Evolutionary conservation across 192 early-diverging fungal species (phyloP).

Genomic region (Backusella tuberculispora): DNA sequence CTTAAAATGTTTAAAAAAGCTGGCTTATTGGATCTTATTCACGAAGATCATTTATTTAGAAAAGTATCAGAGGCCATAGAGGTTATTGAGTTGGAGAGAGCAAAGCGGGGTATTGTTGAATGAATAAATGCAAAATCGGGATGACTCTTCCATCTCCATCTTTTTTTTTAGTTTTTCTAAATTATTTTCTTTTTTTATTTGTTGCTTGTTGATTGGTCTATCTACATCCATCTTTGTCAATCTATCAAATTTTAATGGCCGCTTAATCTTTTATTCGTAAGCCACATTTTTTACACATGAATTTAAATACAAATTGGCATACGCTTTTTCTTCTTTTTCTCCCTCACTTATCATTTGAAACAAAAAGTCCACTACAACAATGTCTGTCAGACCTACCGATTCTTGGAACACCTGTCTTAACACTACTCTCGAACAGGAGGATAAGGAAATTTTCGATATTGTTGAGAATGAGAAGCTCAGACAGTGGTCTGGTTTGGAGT

Average conservation of each 20-base stretch:
- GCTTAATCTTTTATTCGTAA: slow-evolving; percentile 8
- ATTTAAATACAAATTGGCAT: slow-evolving; percentile 5
- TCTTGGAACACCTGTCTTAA: slow-evolving; percentile 83
- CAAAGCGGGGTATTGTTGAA: slow-evolving; percentile 5
- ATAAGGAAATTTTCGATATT: slow-evolving; percentile 90
- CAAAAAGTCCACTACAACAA: slow-evolving; percentile 12
- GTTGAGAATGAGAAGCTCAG: slow-evolving; percentile 98
- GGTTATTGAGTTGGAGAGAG: slow-evolving; percentile 28
- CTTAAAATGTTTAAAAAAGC: slow-evolving; percentile 72
- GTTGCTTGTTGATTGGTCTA: slow-evolving; percentile 13
- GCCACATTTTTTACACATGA: slow-evolving; percentile 18
- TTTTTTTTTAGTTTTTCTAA: slow-evolving; percentile 9
- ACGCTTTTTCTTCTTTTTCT: neutral
- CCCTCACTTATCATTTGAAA: neutral
- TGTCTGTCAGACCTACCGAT: slow-evolving; percentile 44
- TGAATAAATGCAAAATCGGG: slow-evolving; percentile 12
- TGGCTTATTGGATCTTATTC: slow-evolving; percentile 64
- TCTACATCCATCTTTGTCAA: slow-evolving; percentile 25
- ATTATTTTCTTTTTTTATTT: slow-evolving; percentile 17
- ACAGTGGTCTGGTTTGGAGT: slow-evolving; percentile 97
- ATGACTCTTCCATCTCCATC: slow-evolving; percentile 6
- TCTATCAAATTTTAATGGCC: slow-evolving; percentile 14
- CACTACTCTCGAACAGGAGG: slow-evolving; percentile 88
- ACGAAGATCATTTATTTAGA: slow-evolving; percentile 70
- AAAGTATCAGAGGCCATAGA: slow-evolving; percentile 53